Base-by-base conservation (phyloP, 2,329 filamentous ascomycete species). In the Monilinia polystroma region DNA sequence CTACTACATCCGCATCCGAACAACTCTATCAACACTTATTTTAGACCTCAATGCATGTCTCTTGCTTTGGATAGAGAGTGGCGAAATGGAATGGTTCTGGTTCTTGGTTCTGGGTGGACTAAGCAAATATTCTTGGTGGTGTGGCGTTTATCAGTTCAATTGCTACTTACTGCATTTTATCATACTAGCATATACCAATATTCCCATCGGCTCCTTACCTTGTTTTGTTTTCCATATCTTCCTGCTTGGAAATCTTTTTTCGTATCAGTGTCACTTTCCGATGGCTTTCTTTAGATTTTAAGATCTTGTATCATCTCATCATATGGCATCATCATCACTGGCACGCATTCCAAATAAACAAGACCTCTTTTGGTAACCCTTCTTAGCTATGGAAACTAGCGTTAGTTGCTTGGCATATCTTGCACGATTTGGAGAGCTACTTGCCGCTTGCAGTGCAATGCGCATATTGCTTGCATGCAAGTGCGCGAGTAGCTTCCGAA, bases 111-210 rank as follows among this genome's bases (percentile, higher is more conserved):
- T 55, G 57, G 57, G 29, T 51, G 57, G 57, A 51, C 45, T 51
- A 38, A 51, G 49, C 47, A 60, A 41, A 60, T 51, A n/a, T 51
- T 45, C 45, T 60, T 60, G 57, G 29, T 60, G 57, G 57, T 60
- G 57, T 60, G 57, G 57, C 57, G 45, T 60, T 60, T 38, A 51
- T 51, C 29, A 51, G 35, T 51, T 45, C 43, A 51, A 29, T 51
- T 51, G 57, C 57, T 49, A 26, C n/a, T 29, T 60, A 49, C 45
- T 51, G 45, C 57, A 60, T 51, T 49, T 60, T 51, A 64, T 64
- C 41, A 26, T 64, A 64, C 62, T 64, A 64, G 51, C 62, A 64
- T 64, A 64, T 64, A 64, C 51, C 62, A 64, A 64, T 56, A 56
- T 32, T 56, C 62, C 29, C 16, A 47, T 55, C 56, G 62, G 51